Evolutionary conservation across 2,329 filamentous ascomycete species (phyloP).

Genomic region (Colletotrichum cuscutae): DNA sequence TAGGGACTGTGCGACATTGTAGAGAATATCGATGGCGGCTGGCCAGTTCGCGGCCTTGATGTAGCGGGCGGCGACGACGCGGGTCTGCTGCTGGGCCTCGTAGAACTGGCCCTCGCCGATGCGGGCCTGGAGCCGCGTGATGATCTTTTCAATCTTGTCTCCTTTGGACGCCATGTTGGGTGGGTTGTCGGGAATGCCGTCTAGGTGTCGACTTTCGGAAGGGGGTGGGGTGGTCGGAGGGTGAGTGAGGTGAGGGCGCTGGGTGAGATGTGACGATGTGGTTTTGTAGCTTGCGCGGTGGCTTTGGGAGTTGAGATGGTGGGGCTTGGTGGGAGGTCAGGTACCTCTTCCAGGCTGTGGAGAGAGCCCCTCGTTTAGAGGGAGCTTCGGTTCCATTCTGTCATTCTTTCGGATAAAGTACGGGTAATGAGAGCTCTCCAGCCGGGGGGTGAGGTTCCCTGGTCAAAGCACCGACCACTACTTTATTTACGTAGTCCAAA

Average conservation of each 20-base stretch:
- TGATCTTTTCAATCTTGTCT: constrained; percentile 67
- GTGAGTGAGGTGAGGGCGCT: not conserved
- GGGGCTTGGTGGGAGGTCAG: not conserved
- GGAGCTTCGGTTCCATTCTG: constrained; percentile 14
- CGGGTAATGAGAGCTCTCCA: not conserved
- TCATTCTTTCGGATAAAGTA: constrained; percentile 13
- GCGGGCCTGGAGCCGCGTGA: constrained; percentile 79
- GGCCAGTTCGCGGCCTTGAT: constrained; percentile 87
- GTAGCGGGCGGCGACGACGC: constrained; percentile 93
- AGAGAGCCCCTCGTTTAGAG: not conserved
- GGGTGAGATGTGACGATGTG: not conserved
- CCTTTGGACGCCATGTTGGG: constrained; percentile 31
- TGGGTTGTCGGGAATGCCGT: not conserved
- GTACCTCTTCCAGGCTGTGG: not conserved
- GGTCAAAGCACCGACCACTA: constrained; percentile 7
- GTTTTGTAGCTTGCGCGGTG: constrained; percentile 2
- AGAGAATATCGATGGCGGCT: constrained; percentile 88
- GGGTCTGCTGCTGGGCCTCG: constrained; percentile 98
- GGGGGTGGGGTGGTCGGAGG: not conserved
- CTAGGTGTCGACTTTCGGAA: not conserved
- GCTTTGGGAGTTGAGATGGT: constrained; percentile 3
- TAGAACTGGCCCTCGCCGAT: constrained; percentile 94
- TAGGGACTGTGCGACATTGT: constrained; percentile 84
- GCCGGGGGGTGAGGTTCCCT: not conserved
- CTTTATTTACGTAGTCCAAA: not conserved